These are phyloP conservation scores for Colletotrichum sp. DNA, from an alignment of 2,329 filamentous ascomycete species.

Conservation along the genomic window DNA sequence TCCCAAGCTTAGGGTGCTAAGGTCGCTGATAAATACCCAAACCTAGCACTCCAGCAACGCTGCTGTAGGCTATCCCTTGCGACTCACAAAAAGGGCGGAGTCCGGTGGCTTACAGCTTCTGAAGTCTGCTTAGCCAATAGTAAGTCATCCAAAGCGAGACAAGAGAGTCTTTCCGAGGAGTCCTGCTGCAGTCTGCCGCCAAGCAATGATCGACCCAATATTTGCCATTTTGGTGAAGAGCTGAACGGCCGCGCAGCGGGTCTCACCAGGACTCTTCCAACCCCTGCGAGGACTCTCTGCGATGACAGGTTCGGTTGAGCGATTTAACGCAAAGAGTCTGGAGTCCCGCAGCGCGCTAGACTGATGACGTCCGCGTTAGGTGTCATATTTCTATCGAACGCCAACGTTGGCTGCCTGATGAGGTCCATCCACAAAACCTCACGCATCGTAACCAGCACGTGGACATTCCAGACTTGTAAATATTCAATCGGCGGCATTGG, in stretches of 20 bases:
- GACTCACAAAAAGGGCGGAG: neutral
- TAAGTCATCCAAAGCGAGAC: neutral
- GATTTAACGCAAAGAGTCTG: neutral
- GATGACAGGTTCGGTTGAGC: neutral
- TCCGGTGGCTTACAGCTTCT: neutral
- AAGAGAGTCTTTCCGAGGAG: neutral
- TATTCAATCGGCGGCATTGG: neutral
- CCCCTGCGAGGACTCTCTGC: neutral
- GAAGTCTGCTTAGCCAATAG: neutral
- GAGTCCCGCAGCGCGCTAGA: neutral
- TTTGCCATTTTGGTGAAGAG: neutral
- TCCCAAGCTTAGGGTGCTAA: fast-evolving
- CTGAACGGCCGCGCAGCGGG: neutral
- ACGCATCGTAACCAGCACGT: neutral
- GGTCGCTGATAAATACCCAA: neutral
- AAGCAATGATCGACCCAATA: neutral
- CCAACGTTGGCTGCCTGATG: neutral
- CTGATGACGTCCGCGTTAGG: neutral
- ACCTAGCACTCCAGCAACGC: neutral
- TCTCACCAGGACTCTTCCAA: neutral
- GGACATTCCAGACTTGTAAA: neutral
- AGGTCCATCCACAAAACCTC: fast-evolving
- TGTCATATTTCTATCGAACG: fast-evolving
- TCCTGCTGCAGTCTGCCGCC: neutral
- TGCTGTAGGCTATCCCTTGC: neutral